A percentile compares a stretch with the other conserved stretches of the same genome.
These are phyloP conservation scores for Myochromella boudieri DNA, from an alignment of 768 basidiomycete species.

Conservation along the genomic window DNA sequence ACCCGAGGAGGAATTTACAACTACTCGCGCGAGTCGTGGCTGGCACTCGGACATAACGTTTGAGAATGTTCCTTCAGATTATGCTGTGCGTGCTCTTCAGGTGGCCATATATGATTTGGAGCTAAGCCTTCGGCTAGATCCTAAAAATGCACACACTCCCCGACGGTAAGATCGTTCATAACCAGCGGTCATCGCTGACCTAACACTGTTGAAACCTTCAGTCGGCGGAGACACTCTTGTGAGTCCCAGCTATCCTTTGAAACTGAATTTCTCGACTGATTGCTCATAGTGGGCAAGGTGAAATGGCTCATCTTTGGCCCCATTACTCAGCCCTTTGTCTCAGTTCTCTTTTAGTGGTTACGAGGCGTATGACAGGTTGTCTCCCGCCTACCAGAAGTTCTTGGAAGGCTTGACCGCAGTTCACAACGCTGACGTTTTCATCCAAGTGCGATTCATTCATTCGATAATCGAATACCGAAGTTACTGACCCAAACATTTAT, in stretches of 20 bases:
- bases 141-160: slow-evolving; percentile 43
- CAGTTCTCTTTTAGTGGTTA: slow-evolving; percentile 41
- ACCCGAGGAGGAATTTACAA: slow-evolving; percentile 25
- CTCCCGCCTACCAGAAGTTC: slow-evolving; percentile 50
- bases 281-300: slow-evolving; percentile 41
- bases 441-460: slow-evolving; percentile 26
- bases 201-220: neutral
- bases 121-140: slow-evolving; percentile 21
- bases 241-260: slow-evolving; percentile 11
- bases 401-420: slow-evolving; percentile 59
- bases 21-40: slow-evolving; percentile 38
- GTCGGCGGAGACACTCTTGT: slow-evolving; percentile 46
- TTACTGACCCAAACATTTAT: neutral
- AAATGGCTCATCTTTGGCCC: neutral
- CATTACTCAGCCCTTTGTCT: too few relatives aligned
- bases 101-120: neutral
- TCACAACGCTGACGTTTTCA: slow-evolving; percentile 46
- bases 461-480: neutral
- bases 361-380: slow-evolving; percentile 65
- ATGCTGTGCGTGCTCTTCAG: slow-evolving; percentile 32
- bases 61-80: slow-evolving; percentile 60
- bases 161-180: slow-evolving; percentile 20
- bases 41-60: slow-evolving; percentile 66
- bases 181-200: neutral
- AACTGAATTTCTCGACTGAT: neutral